Evolutionary conservation across 2,329 filamentous ascomycete species (phyloP).

Genomic region (Metarhizium album): DNA sequence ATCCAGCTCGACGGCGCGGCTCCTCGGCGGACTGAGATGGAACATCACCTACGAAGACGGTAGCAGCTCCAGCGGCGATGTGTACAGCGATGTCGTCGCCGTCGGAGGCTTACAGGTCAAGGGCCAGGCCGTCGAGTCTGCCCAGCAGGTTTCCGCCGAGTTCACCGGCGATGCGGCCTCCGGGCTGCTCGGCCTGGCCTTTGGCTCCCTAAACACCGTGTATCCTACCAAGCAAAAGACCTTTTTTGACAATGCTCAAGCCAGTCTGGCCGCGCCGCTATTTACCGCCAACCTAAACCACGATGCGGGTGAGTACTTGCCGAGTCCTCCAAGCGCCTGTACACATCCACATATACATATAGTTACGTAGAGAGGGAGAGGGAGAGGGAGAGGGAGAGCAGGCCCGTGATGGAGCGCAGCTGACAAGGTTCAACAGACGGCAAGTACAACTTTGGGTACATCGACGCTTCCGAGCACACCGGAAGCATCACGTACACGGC

Average conservation of each 20-base stretch:
- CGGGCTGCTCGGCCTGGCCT: constrained; percentile 34
- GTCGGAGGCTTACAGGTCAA: constrained; percentile 29
- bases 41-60: constrained; percentile 32
- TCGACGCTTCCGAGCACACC: constrained; percentile 52
- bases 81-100: constrained; percentile 32
- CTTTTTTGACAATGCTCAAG: constrained; percentile 26
- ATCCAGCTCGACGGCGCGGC: constrained; percentile 26
- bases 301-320: constrained; percentile 19
- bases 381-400: too few species aligned
- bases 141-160: constrained; percentile 26
- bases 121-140: constrained; percentile 33
- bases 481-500: constrained; percentile 52
- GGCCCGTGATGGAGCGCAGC: too few species aligned
- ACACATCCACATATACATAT: too few species aligned
- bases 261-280: constrained; percentile 23
- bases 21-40: constrained; percentile 28
- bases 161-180: constrained; percentile 31
- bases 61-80: constrained; percentile 30
- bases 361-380: too few species aligned
- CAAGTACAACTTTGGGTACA: constrained; percentile 62
- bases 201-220: constrained; percentile 31
- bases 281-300: constrained; percentile 61
- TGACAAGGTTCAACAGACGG: too few species aligned
- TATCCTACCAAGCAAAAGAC: constrained; percentile 29
- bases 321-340: too few species aligned